A percentile compares a stretch with the other conserved stretches of the same genome.
Conservation (phyloP, 805 yeast species). For the Candida saitoana region DNA sequence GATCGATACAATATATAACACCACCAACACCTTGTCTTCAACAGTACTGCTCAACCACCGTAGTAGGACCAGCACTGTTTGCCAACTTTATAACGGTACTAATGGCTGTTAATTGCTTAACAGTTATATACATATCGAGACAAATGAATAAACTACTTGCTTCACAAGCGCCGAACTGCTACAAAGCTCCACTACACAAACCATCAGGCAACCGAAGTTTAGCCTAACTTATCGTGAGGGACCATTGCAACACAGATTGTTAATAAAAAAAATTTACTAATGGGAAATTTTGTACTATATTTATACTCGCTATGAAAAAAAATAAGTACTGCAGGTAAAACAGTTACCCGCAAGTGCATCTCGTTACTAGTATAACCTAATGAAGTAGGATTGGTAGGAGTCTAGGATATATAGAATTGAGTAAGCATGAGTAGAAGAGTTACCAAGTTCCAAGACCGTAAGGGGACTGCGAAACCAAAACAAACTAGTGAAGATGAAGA, state of each 20-base stretch:
- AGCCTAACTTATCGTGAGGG: conserved; percentile 35
- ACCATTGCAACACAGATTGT: conserved; percentile 53
- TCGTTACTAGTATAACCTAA: no score
- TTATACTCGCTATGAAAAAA: conserved; percentile 9
- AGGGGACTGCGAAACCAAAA: conserved; percentile 5
- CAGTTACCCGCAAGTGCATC: conserved; percentile 11
- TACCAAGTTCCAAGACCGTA: conserved; percentile 24
- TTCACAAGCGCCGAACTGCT: conserved; percentile 75
- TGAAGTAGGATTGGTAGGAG: no score
- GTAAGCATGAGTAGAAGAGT: conserved; percentile 35
- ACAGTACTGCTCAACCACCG: conserved; percentile 50
- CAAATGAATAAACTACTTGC: conserved; percentile 39
- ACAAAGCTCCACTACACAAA: conserved; percentile 34
- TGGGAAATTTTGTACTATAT: not conserved
- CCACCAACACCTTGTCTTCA: conserved; percentile 18
- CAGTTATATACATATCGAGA: conserved; percentile 8
- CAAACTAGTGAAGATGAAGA: not conserved
- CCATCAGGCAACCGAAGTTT: conserved; percentile 27
- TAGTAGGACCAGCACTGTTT: conserved; percentile 36
- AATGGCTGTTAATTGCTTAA: conserved; percentile 16
- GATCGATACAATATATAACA: conserved; percentile 10
- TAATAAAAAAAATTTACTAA: conserved; percentile 10
- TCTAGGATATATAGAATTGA: no score
- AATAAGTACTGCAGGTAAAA: not conserved
- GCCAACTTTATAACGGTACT: conserved; percentile 20